Percentiles rank a stretch among this genome's conserved stretches.
phyloP scores from a whole-genome alignment of 352 stramenopile genomes.

The Phytophthora sojae region DNA sequence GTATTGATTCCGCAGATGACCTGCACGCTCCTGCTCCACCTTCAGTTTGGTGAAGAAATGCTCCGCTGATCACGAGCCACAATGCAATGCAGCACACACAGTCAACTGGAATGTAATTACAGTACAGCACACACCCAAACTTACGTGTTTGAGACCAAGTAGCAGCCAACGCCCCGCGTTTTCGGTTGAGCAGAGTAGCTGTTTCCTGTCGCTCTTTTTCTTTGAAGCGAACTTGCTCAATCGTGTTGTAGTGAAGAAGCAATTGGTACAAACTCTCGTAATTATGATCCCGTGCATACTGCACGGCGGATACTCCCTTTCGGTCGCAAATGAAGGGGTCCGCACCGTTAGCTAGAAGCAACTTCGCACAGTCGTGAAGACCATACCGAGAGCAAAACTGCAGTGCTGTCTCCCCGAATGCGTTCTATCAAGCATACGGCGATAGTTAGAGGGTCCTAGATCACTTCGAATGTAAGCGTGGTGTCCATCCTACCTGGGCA shows the following conservation, averaged over 20 bases:
- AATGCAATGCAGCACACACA: constrained; percentile 5
- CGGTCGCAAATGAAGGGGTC: constrained; percentile 47
- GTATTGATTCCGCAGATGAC: constrained; percentile 69
- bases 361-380: constrained; percentile 59
- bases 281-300: constrained; percentile 46
- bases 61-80: constrained; percentile 39
- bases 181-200: constrained; percentile 42
- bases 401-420: constrained; percentile 65
- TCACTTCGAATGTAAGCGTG: neutral
- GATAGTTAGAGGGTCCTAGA: neutral
- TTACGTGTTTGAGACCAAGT: constrained; percentile 67
- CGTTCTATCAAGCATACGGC: constrained; percentile 50
- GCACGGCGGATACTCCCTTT: constrained; percentile 46
- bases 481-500: constrained; percentile 45
- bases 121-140: neutral
- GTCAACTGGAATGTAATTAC: neutral
- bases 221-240: constrained; percentile 46
- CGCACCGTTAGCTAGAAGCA: constrained; percentile 56
- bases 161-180: constrained; percentile 51
- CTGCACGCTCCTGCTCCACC: constrained; percentile 57
- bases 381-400: constrained; percentile 64
- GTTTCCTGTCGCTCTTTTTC: constrained; percentile 41
- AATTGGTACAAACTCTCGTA: constrained; percentile 48
- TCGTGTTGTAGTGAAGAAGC: constrained; percentile 52
- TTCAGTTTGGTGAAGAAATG: constrained; percentile 51